phyloP scores from a whole-genome alignment of 176 grass and related monocot genomes.

The Oropetium thomaeum region DNA sequence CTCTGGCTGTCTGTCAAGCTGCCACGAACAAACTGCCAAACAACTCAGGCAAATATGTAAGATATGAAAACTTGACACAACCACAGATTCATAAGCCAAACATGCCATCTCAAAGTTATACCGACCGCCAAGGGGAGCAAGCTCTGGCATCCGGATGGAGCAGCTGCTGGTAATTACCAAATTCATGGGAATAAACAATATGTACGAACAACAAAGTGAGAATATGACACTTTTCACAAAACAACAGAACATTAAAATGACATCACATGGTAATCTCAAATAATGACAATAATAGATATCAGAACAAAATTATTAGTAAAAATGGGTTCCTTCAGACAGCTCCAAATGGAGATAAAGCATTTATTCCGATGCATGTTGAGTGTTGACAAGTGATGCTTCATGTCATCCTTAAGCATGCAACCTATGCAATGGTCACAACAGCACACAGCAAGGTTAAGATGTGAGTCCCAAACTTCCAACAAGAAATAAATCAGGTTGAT shows the following conservation, averaged over 20 bases:
- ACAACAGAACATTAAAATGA: conserved; percentile 31
- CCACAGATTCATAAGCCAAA: conserved; percentile 37
- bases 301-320: conserved; percentile 46
- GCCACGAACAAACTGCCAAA: conserved; percentile 50
- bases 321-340: conserved; percentile 32
- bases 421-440: conserved; percentile 89
- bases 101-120: conserved; percentile 39
- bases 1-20: conserved; percentile 35
- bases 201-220: conserved; percentile 37
- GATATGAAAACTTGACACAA: conserved; percentile 25
- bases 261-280: conserved; percentile 32
- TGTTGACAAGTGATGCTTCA: conserved; percentile 21
- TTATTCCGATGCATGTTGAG: conserved; percentile 10
- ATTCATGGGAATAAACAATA: neutral
- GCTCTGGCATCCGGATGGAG: conserved; percentile 19
- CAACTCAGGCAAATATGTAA: conserved; percentile 48
- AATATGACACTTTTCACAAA: conserved; percentile 28
- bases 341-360: conserved; percentile 23
- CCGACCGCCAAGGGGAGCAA: conserved; percentile 18
- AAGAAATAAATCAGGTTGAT: conserved; percentile 72
- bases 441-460: conserved; percentile 82
- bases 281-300: conserved; percentile 29
- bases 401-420: conserved; percentile 45
- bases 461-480: conserved; percentile 90
- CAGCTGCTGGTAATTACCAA: conserved; percentile 23